Base-by-base conservation (phyloP, 495 filamentous ascomycete genomes). In the Hyaloscypha variabilis region DNA sequence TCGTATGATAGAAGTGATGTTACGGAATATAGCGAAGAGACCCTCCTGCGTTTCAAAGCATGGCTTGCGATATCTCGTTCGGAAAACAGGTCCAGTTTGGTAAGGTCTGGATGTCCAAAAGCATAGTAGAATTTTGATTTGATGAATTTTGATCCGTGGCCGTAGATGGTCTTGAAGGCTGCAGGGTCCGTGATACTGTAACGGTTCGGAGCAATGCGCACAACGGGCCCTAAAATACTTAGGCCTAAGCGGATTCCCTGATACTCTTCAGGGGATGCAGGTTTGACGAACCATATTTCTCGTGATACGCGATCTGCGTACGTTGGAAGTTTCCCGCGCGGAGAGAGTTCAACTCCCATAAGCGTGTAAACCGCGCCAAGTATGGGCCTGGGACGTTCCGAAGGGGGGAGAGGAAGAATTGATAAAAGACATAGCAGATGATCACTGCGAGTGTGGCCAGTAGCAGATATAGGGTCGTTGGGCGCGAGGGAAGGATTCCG, bases 61-160 rank as follows among this genome's bases (percentile, higher is more conserved):
- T 72, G 71, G 25, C 66, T 60, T 31, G 66, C 61, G 25, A 69
- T 62, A 24, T 64, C 60, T 62, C 65, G 52, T 23, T 71, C 72
- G 25, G 60, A 54, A 58, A 76, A 75, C 13, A 76, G 29, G 6
- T 67, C 70, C 42, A 59, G 68, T 2, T 36, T 30, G 28, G n/a
- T 28, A 13, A 21, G 26, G 11, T 66, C 66, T 26, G 69, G 67
- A 21, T 58, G 23, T 19, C 55, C 62, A 39, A 57, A 67, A 39
- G 66, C 67, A 30, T 58, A 59, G 39, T 76, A 76, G 58, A 69
- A 76, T 19, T 92, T 87, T 85, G 87, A 78, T 73, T 91, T 91
- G 49, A 89, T 70, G 76, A 90, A 90, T 6, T 87, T 88, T 69
- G 90, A 90, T 3, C 87, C 84, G 72, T 91, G 85, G 52, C 85